These are phyloP conservation scores for Colletotrichum sp. DNA, from an alignment of 2,329 filamentous ascomycete species.

Conservation along the genomic window DNA sequence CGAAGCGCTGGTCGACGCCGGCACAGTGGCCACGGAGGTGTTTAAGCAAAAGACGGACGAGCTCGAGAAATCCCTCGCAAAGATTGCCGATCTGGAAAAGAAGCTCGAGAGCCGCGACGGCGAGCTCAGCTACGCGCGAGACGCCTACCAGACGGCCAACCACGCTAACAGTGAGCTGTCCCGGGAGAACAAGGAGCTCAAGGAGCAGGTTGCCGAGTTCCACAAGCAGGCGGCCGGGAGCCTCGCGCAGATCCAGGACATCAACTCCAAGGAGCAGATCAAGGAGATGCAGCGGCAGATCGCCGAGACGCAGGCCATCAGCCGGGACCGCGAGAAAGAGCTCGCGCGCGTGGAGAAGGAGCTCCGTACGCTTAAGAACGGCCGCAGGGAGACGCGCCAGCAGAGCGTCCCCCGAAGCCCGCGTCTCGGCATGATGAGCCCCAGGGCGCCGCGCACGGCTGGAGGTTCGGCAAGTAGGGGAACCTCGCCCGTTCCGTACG, in stretches of 20 bases:
- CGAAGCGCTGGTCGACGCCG: slow-evolving; percentile 33
- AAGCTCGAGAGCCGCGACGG: slow-evolving; percentile 38
- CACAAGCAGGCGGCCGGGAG: slow-evolving; percentile 48
- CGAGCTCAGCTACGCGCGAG: slow-evolving; percentile 62
- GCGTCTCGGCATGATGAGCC: slow-evolving; percentile 59
- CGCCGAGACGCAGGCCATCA: slow-evolving; percentile 43
- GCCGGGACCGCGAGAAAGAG: slow-evolving; percentile 58
- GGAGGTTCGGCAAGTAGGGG: slow-evolving; percentile 50
- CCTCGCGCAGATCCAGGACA: slow-evolving; percentile 50
- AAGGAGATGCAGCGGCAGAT: slow-evolving; percentile 42
- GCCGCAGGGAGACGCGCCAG: slow-evolving; percentile 60
- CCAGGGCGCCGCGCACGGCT: slow-evolving; percentile 37
- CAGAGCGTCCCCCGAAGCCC: slow-evolving; percentile 64
- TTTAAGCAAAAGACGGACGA: slow-evolving; percentile 44
- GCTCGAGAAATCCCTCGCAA: slow-evolving; percentile 44
- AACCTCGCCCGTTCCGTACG: slow-evolving; percentile 50
- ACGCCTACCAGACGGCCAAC: slow-evolving; percentile 64
- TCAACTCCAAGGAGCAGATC: slow-evolving; percentile 43
- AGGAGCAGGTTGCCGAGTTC: slow-evolving; percentile 44
- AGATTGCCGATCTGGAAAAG: slow-evolving; percentile 44
- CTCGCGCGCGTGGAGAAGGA: slow-evolving; percentile 55
- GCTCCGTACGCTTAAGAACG: slow-evolving; percentile 50
- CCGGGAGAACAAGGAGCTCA: slow-evolving; percentile 52
- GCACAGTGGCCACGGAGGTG: slow-evolving; percentile 19
- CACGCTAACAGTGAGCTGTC: slow-evolving; percentile 49